Conservation (phyloP, 495 filamentous ascomycete species). For the Hypoxylon fuscum region DNA sequence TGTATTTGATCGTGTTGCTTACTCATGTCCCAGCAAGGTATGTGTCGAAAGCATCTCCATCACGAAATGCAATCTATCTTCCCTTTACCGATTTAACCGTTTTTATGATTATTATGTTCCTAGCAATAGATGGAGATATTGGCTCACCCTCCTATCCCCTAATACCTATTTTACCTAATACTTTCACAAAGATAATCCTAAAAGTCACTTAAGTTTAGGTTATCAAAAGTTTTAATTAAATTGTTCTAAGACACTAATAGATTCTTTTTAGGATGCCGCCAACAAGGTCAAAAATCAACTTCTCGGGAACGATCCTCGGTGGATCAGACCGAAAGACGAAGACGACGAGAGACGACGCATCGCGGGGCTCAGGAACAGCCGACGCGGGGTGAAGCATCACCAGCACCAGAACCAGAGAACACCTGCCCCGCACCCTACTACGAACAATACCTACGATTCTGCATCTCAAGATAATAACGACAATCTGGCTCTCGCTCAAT, state of each 20-base stretch:
- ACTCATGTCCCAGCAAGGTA: slow-evolving; percentile 44
- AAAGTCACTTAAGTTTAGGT: too few relatives aligned
- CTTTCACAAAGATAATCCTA: too few relatives aligned
- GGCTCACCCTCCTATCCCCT: too few relatives aligned
- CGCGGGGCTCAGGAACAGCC: slow-evolving; percentile 40
- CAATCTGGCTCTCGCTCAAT: slow-evolving; percentile 32
- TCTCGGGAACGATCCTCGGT: slow-evolving; percentile 58
- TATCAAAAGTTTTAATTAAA: too few relatives aligned
- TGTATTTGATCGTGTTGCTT: slow-evolving; percentile 18
- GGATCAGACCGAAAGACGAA: slow-evolving; percentile 55
- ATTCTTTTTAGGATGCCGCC: slow-evolving; percentile 48
- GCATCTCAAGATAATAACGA: slow-evolving; percentile 16
- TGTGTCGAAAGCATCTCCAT: not conserved
- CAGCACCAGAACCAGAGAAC: too few relatives aligned
- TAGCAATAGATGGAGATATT: too few relatives aligned
- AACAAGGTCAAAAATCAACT: slow-evolving; percentile 58
- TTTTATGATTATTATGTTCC: too few relatives aligned
- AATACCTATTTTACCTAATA: too few relatives aligned
- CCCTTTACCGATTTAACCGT: not conserved
- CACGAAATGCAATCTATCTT: slow-evolving; percentile 10
- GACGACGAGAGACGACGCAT: slow-evolving; percentile 54
- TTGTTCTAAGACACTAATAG: slow-evolving; percentile 16
- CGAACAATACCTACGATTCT: not conserved
- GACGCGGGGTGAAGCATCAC: slow-evolving; percentile 28
- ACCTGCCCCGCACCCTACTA: not conserved